Conservation (phyloP, 306 rosid genomes). For the Dryas alaskensis region DNA sequence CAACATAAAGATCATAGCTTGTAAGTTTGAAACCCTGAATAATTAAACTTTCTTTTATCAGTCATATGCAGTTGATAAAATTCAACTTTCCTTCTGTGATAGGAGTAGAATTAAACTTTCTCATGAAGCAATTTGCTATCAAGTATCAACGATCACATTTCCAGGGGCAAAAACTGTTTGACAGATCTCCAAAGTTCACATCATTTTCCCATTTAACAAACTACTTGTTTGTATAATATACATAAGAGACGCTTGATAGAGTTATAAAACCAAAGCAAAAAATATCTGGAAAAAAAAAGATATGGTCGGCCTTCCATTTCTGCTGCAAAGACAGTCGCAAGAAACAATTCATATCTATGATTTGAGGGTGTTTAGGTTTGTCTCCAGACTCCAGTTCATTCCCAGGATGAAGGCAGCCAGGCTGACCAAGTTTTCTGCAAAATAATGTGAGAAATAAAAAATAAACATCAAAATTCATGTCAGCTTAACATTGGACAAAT, state of each 20-base stretch:
- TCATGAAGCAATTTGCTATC: not conserved
- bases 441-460: not conserved
- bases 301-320: not conserved
- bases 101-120: too few species aligned
- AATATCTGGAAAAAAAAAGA: not conserved
- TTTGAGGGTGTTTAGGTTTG: not conserved
- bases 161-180: not conserved
- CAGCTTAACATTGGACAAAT: not conserved
- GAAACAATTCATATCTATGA: not conserved
- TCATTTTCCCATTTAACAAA: not conserved
- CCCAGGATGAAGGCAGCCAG: not conserved
- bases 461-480: not conserved
- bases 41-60: too few species aligned
- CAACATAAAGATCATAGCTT: too few species aligned
- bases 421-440: constrained; percentile 9
- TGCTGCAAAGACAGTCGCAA: not conserved
- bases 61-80: too few species aligned
- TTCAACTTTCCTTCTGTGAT: too few species aligned
- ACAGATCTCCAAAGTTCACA: not conserved
- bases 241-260: not conserved
- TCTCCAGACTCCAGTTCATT: not conserved
- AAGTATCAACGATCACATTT: not conserved
- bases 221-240: not conserved
- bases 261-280: not conserved
- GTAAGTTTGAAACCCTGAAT: too few species aligned